Evolutionary conservation across 371 early-diverging fungal species (phyloP).

Genomic region (Mucor circinelloides): DNA sequence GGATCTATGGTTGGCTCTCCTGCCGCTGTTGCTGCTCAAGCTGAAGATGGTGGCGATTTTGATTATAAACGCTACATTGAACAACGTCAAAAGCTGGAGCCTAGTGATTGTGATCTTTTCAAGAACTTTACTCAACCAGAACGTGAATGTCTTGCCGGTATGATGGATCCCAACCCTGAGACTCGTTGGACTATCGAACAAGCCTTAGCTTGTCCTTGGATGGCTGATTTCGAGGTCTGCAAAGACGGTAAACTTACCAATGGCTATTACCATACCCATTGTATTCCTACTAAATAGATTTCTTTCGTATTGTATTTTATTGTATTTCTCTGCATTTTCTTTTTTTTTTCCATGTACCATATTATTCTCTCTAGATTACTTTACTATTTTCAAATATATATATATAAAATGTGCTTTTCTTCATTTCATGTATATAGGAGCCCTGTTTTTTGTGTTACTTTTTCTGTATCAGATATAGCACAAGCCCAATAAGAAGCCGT

Average conservation of each 20-base stretch:
- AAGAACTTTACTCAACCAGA: conserved; percentile 25
- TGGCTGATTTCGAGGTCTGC: conserved; percentile 47
- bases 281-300: conserved; percentile 13
- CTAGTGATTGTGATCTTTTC: conserved; percentile 31
- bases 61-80: conserved; percentile 30
- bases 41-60: conserved; percentile 33
- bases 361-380: background rate
- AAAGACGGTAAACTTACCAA: conserved; percentile 34
- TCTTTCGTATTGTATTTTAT: background rate
- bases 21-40: conserved; percentile 35
- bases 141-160: conserved; percentile 34
- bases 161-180: conserved; percentile 74
- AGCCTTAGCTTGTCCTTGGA: conserved; percentile 84
- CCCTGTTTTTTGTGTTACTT: background rate
- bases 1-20: conserved; percentile 34
- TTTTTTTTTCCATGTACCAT: background rate
- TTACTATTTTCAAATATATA: background rate
- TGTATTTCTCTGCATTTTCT: background rate
- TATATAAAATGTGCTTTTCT: background rate
- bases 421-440: background rate
- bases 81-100: conserved; percentile 27
- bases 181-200: conserved; percentile 78
- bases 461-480: background rate
- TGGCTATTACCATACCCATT: conserved; percentile 23
- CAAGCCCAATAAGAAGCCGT: background rate